These are phyloP conservation scores for Naematelia aurantialba DNA, from an alignment of 768 basidiomycete species.

Conservation along the genomic window DNA sequence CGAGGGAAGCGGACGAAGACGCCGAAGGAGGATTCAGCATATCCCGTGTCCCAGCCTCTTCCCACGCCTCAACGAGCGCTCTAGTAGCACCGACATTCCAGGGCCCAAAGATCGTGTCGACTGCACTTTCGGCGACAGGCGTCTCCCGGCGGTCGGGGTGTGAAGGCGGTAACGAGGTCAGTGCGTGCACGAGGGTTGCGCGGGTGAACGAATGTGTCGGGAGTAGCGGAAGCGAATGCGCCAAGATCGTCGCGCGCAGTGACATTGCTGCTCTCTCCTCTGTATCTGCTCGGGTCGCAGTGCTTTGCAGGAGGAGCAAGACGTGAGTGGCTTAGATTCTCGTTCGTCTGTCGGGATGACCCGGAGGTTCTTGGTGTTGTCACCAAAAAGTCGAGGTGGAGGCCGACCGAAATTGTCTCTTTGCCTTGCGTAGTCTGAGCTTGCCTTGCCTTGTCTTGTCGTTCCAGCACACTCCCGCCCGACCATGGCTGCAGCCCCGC, in stretches of 20 bases:
- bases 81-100: conserved; percentile 14
- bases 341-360: neutral
- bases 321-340: conserved; percentile 28
- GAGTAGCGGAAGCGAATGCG: conserved; percentile 27
- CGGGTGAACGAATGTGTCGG: conserved; percentile 39
- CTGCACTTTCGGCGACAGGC: conserved; percentile 10
- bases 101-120: conserved; percentile 38
- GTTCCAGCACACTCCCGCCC: too few species aligned
- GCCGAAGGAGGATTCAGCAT: conserved; percentile 16
- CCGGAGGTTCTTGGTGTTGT: too few species aligned
- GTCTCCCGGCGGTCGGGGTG: conserved; percentile 22
- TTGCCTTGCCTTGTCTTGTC: too few species aligned
- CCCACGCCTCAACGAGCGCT: conserved; percentile 32
- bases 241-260: conserved; percentile 29
- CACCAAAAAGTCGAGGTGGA: neutral
- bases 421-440: neutral
- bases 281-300: too few species aligned
- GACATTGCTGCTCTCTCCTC: conserved; percentile 30
- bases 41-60: conserved; percentile 18
- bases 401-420: neutral
- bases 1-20: neutral
- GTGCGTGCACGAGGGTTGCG: conserved; percentile 23
- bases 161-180: conserved; percentile 13
- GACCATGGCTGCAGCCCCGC: neutral
- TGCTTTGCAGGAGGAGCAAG: conserved; percentile 41